Evolutionary conservation across 257 asterid species (phyloP), one percentile per base, ranked within the genome.

Genomic region (Nicotiana benthamiana): DNA sequence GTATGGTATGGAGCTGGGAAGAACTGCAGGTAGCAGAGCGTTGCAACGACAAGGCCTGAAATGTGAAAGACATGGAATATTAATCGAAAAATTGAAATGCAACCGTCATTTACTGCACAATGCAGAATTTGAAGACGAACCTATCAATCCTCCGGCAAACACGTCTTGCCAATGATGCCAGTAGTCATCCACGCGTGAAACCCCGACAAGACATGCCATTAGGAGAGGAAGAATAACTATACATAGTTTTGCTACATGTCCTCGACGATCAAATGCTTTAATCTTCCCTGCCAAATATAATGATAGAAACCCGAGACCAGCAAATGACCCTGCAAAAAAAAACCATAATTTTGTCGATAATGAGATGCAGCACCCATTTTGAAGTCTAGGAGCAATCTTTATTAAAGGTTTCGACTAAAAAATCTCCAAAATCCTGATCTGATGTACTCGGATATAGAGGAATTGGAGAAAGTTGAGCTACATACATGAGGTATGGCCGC

Each of bases 121-220:
- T 27, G 20, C 18, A 30, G 18, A 74, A 56, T 40, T 28, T n/a
- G 22, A 67, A 81, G 40, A 77, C 86, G 13, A 43, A 93, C 98
- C 98, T 87, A 94, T 80, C 48, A 94, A 83, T 66, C 93, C 96
- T 54, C 98, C 97, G 4, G 97, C 87, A 80, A 94, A 94, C 67
- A 94, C 98, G 66, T 94, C 98, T 86, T 94, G 97, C 98, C 98
- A 94, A 77, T 94, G 98, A 85, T 94, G 98, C 97, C 94, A 90
- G 75, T 94, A 94, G 83, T 94, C 98, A 83, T 94, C 98, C 83
- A 94, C 97, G 77, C 98, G 97, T 62, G 97, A 94, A 83, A 92
- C 83, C 3, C 89, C 98, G 56, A 94, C 98, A 20, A 94, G 94
- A 80, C 92, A 84, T 67, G 97, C 97, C 79, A 84, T 80, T 10